Evolutionary conservation across 2,329 filamentous ascomycete genomes (phyloP).

Genomic region (Volutella citrinella): DNA sequence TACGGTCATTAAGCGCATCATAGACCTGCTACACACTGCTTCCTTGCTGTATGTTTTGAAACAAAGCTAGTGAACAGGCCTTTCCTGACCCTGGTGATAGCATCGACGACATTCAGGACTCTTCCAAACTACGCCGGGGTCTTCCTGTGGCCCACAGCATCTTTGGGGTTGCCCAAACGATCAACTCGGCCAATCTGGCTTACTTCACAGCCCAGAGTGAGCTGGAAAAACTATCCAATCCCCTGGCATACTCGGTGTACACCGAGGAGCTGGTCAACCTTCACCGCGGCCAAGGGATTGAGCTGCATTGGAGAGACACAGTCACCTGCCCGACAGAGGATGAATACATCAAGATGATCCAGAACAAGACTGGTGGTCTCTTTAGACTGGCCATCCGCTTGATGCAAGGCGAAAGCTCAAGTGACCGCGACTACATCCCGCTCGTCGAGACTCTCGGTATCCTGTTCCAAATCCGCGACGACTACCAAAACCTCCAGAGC

Average conservation of each 20-base stretch:
- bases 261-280: conserved; percentile 81
- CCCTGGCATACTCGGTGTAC: conserved; percentile 66
- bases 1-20: too few species aligned
- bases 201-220: conserved; percentile 80
- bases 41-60: too few species aligned
- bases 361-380: conserved; percentile 84
- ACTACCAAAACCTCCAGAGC: conserved; percentile 83
- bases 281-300: conserved; percentile 86
- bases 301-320: conserved; percentile 85
- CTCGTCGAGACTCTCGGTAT: conserved; percentile 83
- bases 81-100: too few species aligned
- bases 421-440: conserved; percentile 67
- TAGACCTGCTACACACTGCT: too few species aligned
- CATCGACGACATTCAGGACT: conserved; percentile 86
- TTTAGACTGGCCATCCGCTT: conserved; percentile 83
- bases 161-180: conserved; percentile 82
- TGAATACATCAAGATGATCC: conserved; percentile 89
- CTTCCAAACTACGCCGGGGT: conserved; percentile 70
- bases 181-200: conserved; percentile 87
- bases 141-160: conserved; percentile 81
- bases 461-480: conserved; percentile 87
- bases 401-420: conserved; percentile 74
- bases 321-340: conserved; percentile 81
- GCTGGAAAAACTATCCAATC: conserved; percentile 67
- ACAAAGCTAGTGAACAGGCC: too few species aligned